These are phyloP conservation scores for Phanerochaete carnosa DNA, from an alignment of 768 basidiomycete genomes.

Conservation along the genomic window DNA sequence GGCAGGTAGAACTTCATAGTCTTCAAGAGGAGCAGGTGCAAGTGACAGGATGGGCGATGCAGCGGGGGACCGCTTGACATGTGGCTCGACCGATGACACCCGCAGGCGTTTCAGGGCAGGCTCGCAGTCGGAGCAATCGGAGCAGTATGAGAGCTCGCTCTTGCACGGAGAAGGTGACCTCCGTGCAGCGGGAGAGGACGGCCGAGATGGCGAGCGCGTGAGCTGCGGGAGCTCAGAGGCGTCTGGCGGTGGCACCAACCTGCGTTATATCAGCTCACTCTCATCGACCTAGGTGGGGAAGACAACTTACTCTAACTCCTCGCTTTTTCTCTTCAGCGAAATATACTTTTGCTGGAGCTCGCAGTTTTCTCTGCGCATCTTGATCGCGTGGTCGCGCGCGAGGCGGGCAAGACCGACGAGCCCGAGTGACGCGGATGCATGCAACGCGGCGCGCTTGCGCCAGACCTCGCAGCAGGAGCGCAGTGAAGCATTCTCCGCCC, in stretches of 20 bases:
- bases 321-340: constrained; percentile 23
- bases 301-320: constrained; percentile 17
- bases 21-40: background rate
- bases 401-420: constrained; percentile 29
- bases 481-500: constrained; percentile 27
- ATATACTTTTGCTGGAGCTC: constrained; percentile 24
- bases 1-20: background rate
- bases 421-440: constrained; percentile 28
- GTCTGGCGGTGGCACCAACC: constrained; percentile 4
- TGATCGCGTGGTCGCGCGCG: constrained; percentile 25
- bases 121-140: constrained; percentile 25
- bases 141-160: constrained; percentile 25
- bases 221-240: constrained; percentile 11
- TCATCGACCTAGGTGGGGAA: background rate
- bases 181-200: constrained; percentile 12
- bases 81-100: constrained; percentile 5
- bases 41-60: background rate
- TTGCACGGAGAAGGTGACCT: constrained; percentile 19
- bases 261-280: background rate
- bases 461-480: constrained; percentile 25
- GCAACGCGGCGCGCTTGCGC: constrained; percentile 31
- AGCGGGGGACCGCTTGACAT: constrained; percentile 10
- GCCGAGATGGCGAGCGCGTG: background rate
- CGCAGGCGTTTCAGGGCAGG: constrained; percentile 9
- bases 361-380: constrained; percentile 26